Percentiles rank a stretch among this genome's conserved stretches.
phyloP scores from a whole-genome alignment of 2,329 filamentous ascomycete species.

The Trichoderma polysporum region DNA sequence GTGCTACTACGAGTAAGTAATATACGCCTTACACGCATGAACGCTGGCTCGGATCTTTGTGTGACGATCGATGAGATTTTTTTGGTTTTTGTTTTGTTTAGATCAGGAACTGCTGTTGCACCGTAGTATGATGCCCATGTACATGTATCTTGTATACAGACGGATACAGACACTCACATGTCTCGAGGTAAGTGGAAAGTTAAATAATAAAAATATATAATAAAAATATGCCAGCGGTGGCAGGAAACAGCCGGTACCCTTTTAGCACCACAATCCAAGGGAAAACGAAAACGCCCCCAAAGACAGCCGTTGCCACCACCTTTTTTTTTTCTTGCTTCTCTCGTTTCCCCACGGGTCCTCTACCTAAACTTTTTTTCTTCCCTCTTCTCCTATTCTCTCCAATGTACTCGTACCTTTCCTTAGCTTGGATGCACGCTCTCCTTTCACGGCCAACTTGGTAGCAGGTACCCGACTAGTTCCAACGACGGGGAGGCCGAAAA shows the following conservation, averaged over 20 bases:
- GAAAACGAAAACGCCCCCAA: conserved; percentile 9
- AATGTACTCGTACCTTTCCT: not conserved
- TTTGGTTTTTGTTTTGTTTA: not conserved
- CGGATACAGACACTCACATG: not conserved
- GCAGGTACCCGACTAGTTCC: not conserved
- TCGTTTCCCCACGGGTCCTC: not conserved
- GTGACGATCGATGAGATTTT: not conserved
- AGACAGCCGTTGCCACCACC: not conserved
- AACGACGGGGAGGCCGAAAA: not conserved
- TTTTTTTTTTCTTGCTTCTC: not conserved
- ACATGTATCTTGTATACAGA: not conserved
- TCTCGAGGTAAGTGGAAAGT: not conserved
- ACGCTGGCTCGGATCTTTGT: not conserved
- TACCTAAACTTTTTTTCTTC: not conserved
- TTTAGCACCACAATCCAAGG: not conserved
- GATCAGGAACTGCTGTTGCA: not conserved
- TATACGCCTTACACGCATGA: not conserved
- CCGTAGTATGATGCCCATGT: not conserved
- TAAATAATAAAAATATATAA: not conserved
- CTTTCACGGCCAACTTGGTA: not conserved
- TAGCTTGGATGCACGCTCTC: not conserved
- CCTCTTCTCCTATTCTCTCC: not conserved
- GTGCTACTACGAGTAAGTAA: not conserved
- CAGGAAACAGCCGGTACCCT: not conserved
- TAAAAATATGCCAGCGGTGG: not conserved